Evolutionary conservation across 2,329 filamentous ascomycete species (phyloP), one percentile per base, ranked within the genome.

Genomic region (Alternaria hordeiaustralica): DNA sequence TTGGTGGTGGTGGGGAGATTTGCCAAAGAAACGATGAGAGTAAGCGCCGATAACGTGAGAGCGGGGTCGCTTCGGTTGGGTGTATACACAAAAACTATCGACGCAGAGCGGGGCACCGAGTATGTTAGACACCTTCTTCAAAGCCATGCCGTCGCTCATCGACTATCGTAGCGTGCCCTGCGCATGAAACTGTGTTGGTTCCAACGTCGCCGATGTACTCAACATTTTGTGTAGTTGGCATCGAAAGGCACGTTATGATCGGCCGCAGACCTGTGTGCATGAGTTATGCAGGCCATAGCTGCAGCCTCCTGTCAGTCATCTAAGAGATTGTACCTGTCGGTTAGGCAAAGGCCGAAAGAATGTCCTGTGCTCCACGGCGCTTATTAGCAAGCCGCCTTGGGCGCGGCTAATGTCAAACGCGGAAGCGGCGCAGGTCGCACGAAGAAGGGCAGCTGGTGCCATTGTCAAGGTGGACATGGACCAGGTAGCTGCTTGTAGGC

Each of bases 41-140:
- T 75, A 76, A 71, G 74, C 74, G 74, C 73, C 71, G 68, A 63
- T 53, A 50, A 58, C 21, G 21, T 62, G 60, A 66, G 66, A 63
- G 64, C 56, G 60, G 55, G 67, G 63, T 46, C 53, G 47, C 58
- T 46, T 66, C 57, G 60, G 55, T 67, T 54, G 53, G 58, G 58
- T 53, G 58, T 55, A 41, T 54, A 46, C 28, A 47, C 51, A 45
- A 55, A 58, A 58, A 58, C 33, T 41, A 26, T 41, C 18, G 30
- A 30, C 43, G 33, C 46, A 41, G 44, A 51, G 56, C 54, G 61
- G 58, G 59, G 56, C 54, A 20, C 47, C 21, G 33, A 15, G 41
- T 58, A 26, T 30, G 44, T 57, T 63, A 54, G 56, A 59, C 47
- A 43, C 18, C 41, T 45, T 41, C 30, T 36, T 21, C 41, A 20